phyloP scores from a whole-genome alignment of 495 filamentous ascomycete species.

The Articulospora tetracladia region DNA sequence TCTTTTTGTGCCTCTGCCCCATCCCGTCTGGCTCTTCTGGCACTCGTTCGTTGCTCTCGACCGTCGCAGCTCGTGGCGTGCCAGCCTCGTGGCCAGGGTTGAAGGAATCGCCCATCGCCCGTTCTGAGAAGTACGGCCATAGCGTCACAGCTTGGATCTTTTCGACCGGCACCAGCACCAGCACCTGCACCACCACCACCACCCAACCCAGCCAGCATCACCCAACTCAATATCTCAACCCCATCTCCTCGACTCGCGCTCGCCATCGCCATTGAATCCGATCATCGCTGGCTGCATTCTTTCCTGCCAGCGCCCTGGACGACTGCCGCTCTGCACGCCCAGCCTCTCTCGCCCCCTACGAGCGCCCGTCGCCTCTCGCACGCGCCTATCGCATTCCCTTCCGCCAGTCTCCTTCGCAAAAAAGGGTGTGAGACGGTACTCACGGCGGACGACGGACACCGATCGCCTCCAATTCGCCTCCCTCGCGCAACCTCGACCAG shows the following conservation, averaged over 20 bases:
- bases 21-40: too few relatives aligned
- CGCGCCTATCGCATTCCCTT: conserved; percentile 25
- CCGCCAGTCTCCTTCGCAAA: conserved; percentile 14
- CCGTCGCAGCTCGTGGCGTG: neutral
- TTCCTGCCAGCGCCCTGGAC: neutral
- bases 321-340: conserved; percentile 3
- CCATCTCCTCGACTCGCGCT: neutral
- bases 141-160: neutral
- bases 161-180: too few relatives aligned
- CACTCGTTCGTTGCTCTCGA: neutral
- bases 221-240: conserved; percentile 9
- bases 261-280: conserved; percentile 10
- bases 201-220: neutral
- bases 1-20: neutral
- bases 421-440: conserved; percentile 16
- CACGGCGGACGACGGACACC: conserved; percentile 10
- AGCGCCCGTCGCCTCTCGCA: conserved; percentile 17
- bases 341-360: neutral
- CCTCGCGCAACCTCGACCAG: neutral
- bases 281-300: conserved; percentile 12
- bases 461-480: conserved; percentile 20
- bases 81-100: too few relatives aligned
- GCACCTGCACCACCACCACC: too few relatives aligned
- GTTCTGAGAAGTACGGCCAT: neutral
- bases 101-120: neutral